These are phyloP conservation scores for Auxenochlorella protothecoides DNA, from an alignment of 139 green algal genomes.

Conservation along the genomic window DNA sequence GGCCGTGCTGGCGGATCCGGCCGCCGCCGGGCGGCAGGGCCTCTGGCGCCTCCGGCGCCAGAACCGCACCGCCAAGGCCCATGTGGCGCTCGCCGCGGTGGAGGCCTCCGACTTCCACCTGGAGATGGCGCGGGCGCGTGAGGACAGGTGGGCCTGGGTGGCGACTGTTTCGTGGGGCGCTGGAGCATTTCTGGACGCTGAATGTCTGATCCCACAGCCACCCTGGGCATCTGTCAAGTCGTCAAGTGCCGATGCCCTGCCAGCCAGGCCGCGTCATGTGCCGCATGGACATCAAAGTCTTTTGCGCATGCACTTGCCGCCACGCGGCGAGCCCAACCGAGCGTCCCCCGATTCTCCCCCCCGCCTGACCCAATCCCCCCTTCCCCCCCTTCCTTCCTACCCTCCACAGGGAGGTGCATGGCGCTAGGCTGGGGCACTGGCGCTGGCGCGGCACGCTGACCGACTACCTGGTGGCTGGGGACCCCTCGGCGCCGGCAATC, in stretches of 20 bases:
- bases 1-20: background rate
- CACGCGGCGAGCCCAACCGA: no score
- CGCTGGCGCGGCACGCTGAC: constrained; percentile 48
- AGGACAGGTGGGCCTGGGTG: constrained; percentile 1
- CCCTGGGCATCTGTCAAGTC: no score
- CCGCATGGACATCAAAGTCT: no score
- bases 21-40: background rate
- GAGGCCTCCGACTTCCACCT: constrained; percentile 60
- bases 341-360: no score
- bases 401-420: background rate
- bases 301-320: no score
- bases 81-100: constrained; percentile 28
- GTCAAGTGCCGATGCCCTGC: no score
- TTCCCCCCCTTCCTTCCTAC: background rate
- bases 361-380: background rate
- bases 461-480: constrained; percentile 51
- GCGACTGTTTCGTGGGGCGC: background rate
- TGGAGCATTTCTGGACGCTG: background rate
- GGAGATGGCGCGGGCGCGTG: constrained; percentile 22
- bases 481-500: constrained; percentile 24
- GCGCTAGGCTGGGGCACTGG: constrained; percentile 36
- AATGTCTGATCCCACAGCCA: no score
- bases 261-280: no score
- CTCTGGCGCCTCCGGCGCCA: background rate
- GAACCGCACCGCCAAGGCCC: constrained; percentile 7